Evolutionary conservation across 75 land plant species (phyloP), one percentile per base, ranked within the genome.

Genomic region (Pseudotsuga menziesii): DNA sequence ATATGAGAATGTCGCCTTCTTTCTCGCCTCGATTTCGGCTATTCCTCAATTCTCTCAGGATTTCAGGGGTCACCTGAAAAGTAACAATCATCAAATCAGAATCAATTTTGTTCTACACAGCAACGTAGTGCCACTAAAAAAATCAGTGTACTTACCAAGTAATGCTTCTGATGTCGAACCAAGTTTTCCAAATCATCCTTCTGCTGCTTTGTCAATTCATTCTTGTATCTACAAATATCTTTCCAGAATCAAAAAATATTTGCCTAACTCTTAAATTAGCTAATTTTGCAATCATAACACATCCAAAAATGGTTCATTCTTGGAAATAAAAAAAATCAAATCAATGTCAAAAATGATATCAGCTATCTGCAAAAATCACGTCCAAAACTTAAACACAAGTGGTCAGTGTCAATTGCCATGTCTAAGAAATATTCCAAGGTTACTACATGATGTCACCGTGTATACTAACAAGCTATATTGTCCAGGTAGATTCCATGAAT

Each of bases 51-150:
- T 97, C 99, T 62, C 91, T 83, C 14, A 77, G 81, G 72, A 97
- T 94, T 83, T 97, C 99, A 58, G 98, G 94, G 35, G 99, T 94
- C 23, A 97, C 93, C 99, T 97, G 76, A 75, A 82, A 27, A 73
- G 44, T 19, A 61, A 57, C 36, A 76, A 54, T 69, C 26, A 48
- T 32, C 32, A 20, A 13, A 72, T 20, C 56, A 36, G 67, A 75
- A 61, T 57, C 9, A 5, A 48, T 56, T 14, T 61, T 39, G 66
- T 59, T 54, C 60, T 17, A 11, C 25, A 14, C 2, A 9, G 25
- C 7, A 15, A 67, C 64, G 17, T 11, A 48, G 14, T 58, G 61
- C 36, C 11, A 15, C 39, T 22, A 59, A 81, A 2, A 36, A 58
- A 48, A 26, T 3, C 36, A 35, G 62, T 36, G 61, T n/a, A 22